Base-by-base conservation (phyloP, 768 basidiomycete genomes). In the Tylopilus cervinicoccineus region DNA sequence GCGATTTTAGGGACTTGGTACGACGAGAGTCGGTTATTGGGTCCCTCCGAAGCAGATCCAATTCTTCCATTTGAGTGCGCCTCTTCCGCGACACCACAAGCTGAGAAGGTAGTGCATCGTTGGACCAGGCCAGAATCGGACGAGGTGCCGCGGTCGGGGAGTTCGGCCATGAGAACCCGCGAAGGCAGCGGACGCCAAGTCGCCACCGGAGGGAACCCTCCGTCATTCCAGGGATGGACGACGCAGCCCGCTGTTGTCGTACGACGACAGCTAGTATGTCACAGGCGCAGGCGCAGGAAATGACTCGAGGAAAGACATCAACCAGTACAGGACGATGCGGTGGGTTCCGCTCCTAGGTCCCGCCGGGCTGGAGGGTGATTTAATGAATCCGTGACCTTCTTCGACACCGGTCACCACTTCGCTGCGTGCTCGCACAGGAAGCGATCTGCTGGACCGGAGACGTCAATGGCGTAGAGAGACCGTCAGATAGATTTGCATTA, bases 191-290 rank as follows among this genome's bases (percentile, higher is more conserved):
- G 56, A 40, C 16, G 23, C n/a, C 36, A 51, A 47, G 26, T 33
- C 29, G 50, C 51, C 58, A 62, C 58, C 43, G 28, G 48, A 48
- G 29, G 47, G 48, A 54, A 49, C 42, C 43, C 48, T 58, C 43
- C 47, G 50, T 49, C 42, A 32, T 46, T 8, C 14, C 17, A 55
- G 41, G 60, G 55, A 52, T 47, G 28, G 38, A 50, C 28, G 43
- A 43, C 24, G 37, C 38, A 29, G 37, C 17, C 32, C 49, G 26
- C 7, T 31, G 22, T 47, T 54, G 41, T 58, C 51, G 52, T 51
- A 53, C 40, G 27, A 32, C 16, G n/a, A n/a, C n/a, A n/a, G n/a
- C n/a, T n/a, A 32, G 23, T 29, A 26, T 45, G 50, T 55, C 48
- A 59, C 28, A 52, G 42, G 45, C 32, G 46, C 36, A 2, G 29